Conservation (phyloP, 2,329 filamentous ascomycete species). For the Xylariaceae sp. region DNA sequence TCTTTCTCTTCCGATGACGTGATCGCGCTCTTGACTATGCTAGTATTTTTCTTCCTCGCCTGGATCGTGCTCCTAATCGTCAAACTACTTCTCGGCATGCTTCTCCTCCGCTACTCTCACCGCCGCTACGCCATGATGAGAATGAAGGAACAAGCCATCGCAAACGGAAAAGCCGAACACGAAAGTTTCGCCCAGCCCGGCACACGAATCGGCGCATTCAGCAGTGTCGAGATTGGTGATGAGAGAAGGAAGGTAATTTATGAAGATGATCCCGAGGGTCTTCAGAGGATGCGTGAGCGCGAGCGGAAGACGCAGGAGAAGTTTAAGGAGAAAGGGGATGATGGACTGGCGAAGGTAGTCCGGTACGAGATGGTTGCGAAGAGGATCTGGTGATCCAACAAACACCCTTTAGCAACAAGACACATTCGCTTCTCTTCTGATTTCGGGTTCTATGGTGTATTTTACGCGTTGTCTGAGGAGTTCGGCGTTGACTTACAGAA, state of each 20-base stretch:
- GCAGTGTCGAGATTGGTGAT: slow-evolving; percentile 81
- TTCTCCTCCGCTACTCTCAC: slow-evolving; percentile 72
- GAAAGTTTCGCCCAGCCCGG: slow-evolving; percentile 64
- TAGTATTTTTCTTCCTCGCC: slow-evolving; percentile 75
- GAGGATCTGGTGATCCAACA: slow-evolving; percentile 71
- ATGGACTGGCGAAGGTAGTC: slow-evolving; percentile 51
- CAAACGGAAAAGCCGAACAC: slow-evolving; percentile 42
- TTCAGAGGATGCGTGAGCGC: slow-evolving; percentile 56
- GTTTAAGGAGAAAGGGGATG: slow-evolving; percentile 48
- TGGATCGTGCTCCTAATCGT: slow-evolving; percentile 80
- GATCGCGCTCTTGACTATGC: slow-evolving; percentile 74
- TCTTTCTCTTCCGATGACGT: slow-evolving; percentile 64
- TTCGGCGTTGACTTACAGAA: not conserved
- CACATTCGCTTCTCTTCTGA: not conserved
- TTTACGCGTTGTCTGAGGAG: not conserved
- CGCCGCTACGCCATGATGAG: slow-evolving; percentile 80
- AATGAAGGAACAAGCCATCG: slow-evolving; percentile 52
- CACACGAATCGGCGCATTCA: slow-evolving; percentile 73
- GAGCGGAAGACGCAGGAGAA: slow-evolving; percentile 59
- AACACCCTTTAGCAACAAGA: too few species aligned
- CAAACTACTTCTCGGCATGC: slow-evolving; percentile 85
- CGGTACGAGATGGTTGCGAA: slow-evolving; percentile 96
- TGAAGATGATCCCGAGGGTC: slow-evolving; percentile 70
- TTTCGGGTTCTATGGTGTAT: not conserved
- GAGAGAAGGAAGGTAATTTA: slow-evolving; percentile 84